Percentiles rank a stretch among this genome's conserved stretches.
Conservation (phyloP, 805 yeast genomes). For the Candida peoriensis region DNA sequence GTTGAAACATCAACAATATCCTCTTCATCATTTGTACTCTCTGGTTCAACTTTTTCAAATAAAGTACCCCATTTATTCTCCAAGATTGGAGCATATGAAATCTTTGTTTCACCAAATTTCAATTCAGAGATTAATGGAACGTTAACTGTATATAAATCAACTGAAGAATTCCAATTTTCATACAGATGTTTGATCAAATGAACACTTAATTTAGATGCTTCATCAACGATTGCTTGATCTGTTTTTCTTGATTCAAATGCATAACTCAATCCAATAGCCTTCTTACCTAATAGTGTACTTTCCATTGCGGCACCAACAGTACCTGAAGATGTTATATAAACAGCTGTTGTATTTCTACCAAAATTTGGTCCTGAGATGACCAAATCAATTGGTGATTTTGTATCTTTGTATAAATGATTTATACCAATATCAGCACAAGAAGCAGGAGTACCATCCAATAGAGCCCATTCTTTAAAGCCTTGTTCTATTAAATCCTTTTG, state of each 20-base stretch:
- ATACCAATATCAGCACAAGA: constrained; percentile 90
- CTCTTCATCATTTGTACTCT: constrained; percentile 16
- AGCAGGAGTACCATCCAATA: constrained; percentile 93
- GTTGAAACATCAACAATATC: constrained; percentile 48
- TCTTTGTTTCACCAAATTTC: constrained; percentile 50
- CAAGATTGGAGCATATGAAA: constrained; percentile 72
- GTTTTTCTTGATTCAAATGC: constrained; percentile 57
- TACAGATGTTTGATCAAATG: constrained; percentile 56
- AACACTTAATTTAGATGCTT: constrained; percentile 67
- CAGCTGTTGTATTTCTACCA: constrained; percentile 87
- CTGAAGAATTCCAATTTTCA: constrained; percentile 48
- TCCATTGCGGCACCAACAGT: constrained; percentile 98
- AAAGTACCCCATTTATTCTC: constrained; percentile 76
- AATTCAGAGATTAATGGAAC: constrained; percentile 65
- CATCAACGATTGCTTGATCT: constrained; percentile 31
- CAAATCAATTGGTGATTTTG: constrained; percentile 62
- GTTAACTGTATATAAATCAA: constrained; percentile 78
- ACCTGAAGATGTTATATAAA: constrained; percentile 87
- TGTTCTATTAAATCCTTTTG: constrained; percentile 32
- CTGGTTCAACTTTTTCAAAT: constrained; percentile 30
- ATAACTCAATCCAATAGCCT: constrained; percentile 77
- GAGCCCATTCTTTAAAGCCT: constrained; percentile 69
- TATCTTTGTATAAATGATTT: constrained; percentile 53
- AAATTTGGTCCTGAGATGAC: constrained; percentile 95
- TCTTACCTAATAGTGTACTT: constrained; percentile 62